Conservation (phyloP, 805 yeast species). For the Metschnikowia arizonensis region DNA sequence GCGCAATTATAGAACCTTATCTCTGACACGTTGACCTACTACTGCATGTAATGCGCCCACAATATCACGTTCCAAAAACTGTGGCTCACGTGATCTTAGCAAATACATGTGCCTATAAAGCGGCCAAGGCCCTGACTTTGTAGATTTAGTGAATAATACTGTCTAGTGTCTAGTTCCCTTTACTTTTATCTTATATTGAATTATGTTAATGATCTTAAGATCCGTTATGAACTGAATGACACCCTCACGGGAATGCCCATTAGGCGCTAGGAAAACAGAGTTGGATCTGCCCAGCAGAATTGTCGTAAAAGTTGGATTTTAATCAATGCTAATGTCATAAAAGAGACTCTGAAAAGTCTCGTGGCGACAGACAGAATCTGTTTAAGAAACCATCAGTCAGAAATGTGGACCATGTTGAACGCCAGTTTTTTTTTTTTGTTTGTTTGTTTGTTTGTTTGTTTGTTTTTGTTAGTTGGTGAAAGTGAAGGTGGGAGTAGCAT, state of each 20-base stretch:
- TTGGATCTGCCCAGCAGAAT: constrained; percentile 22
- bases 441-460: too few species aligned
- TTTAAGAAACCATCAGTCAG: too few species aligned
- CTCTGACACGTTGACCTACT: background rate
- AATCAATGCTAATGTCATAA: constrained; percentile 21
- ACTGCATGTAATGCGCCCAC: background rate
- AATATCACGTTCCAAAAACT: background rate
- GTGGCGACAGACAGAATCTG: too few species aligned
- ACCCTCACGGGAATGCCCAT: constrained; percentile 16
- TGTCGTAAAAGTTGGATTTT: constrained; percentile 36
- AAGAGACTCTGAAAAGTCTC: constrained; percentile 1
- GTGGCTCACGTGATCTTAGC: constrained; percentile 1
- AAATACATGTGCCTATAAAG: background rate
- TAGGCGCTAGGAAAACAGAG: constrained; percentile 21
- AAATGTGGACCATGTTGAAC: too few species aligned
- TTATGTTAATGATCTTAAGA: background rate
- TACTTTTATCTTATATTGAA: constrained; percentile 10
- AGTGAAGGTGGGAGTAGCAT: background rate
- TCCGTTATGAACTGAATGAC: constrained; percentile 13
- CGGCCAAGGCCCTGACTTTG: too few species aligned
- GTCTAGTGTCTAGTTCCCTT: too few species aligned
- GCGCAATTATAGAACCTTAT: background rate
- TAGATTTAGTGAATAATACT: too few species aligned
- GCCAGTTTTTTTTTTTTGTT: too few species aligned
- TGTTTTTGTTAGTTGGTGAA: constrained; percentile 1